Evolutionary conservation across 208 protist species (phyloP).

Genomic region (Tritrichomonas foetus): DNA sequence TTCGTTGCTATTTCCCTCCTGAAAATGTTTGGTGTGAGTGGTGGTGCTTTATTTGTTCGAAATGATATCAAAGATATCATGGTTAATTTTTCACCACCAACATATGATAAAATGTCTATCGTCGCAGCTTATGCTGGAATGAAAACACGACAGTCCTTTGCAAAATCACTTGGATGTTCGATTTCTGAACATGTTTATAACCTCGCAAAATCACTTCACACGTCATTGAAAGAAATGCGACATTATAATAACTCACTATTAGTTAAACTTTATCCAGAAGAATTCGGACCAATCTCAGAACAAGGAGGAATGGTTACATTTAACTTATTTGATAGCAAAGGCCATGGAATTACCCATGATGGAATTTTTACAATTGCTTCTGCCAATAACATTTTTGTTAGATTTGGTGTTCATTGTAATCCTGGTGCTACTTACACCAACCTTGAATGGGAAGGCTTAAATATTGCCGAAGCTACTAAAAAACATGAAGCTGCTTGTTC

Average conservation of each 20-base stretch:
- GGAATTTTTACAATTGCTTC: not conserved
- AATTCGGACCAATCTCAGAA: not conserved
- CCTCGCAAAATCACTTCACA: not conserved
- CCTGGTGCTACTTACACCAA: not conserved
- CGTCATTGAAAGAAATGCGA: not conserved
- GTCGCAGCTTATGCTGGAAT: not conserved
- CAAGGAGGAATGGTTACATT: conserved; percentile 35
- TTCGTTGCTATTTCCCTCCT: not conserved
- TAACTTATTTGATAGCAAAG: not conserved
- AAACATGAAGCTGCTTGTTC: not conserved
- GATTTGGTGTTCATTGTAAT: conserved; percentile 34
- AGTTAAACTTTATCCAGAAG: not conserved
- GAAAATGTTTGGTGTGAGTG: not conserved
- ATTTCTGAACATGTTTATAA: not conserved
- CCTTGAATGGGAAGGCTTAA: not conserved
- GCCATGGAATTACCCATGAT: not conserved
- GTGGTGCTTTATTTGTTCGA: not conserved
- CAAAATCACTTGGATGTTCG: not conserved
- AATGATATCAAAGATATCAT: not conserved
- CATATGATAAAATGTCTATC: conserved; percentile 3
- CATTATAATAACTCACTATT: not conserved
- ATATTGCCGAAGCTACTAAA: not conserved
- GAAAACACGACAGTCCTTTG: not conserved
- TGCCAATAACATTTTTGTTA: not conserved
- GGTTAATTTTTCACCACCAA: not conserved